A percentile compares a stretch with the other conserved stretches of the same genome.
phyloP scores from a whole-genome alignment of 2,329 filamentous ascomycete species.

The Fusarium agapanthi region DNA sequence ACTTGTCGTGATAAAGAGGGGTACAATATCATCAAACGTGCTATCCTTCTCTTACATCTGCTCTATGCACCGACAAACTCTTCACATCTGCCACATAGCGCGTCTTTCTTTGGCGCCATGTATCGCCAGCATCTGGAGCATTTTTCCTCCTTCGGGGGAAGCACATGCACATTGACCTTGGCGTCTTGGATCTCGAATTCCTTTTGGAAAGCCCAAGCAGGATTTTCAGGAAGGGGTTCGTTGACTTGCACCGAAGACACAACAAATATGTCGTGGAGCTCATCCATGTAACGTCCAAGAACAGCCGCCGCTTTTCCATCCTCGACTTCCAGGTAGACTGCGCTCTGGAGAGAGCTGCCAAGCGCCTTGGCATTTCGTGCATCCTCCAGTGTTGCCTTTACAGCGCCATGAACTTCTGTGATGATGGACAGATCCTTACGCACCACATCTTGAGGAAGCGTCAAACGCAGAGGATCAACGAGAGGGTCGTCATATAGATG shows the following conservation, averaged over 20 bases:
- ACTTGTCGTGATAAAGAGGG: slow-evolving; percentile 25
- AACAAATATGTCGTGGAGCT: slow-evolving; percentile 73
- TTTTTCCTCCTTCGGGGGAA: slow-evolving; percentile 68
- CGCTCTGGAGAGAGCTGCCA: slow-evolving; percentile 83
- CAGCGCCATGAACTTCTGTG: slow-evolving; percentile 67
- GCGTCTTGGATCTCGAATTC: slow-evolving; percentile 53
- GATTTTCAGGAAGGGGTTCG: slow-evolving; percentile 38
- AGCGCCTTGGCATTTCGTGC: slow-evolving; percentile 76
- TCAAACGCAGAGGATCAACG: slow-evolving; percentile 52
- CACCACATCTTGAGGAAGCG: slow-evolving; percentile 49
- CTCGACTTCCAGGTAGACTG: slow-evolving; percentile 65
- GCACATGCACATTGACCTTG: slow-evolving; percentile 53
- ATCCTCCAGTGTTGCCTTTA: slow-evolving; percentile 79
- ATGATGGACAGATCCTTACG: slow-evolving; percentile 57
- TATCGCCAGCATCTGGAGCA: slow-evolving; percentile 93
- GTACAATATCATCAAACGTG: slow-evolving; percentile 12
- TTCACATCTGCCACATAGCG: slow-evolving; percentile 78
- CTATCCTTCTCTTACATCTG: background rate
- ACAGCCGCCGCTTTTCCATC: slow-evolving; percentile 46
- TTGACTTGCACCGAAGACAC: slow-evolving; percentile 70
- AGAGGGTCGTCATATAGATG: slow-evolving; percentile 58
- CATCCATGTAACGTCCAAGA: slow-evolving; percentile 54
- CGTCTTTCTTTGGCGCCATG: slow-evolving; percentile 70
- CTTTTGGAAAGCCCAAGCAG: slow-evolving; percentile 54
- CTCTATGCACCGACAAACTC: slow-evolving; percentile 60